Percentiles rank a stretch among this genome's conserved stretches.
Conservation (phyloP, 495 filamentous ascomycete genomes). For the Bryoglossum gracile region DNA sequence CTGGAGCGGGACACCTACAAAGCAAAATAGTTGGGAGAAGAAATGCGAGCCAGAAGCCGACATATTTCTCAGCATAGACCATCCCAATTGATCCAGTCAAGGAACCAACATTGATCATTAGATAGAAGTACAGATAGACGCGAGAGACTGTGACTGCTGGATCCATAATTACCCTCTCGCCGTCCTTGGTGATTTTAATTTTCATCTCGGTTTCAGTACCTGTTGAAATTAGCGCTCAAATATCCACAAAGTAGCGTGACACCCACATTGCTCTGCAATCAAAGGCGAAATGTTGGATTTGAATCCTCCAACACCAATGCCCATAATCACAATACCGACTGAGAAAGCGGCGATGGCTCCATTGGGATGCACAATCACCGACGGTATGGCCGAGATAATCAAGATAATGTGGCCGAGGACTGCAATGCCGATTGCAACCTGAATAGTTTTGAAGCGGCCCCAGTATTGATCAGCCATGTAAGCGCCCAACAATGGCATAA, state of each 20-base stretch:
- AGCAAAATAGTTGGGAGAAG: too few species aligned
- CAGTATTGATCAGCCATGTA: conserved; percentile 29
- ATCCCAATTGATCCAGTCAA: conserved; percentile 55
- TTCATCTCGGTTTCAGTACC: conserved; percentile 36
- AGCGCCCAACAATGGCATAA: neutral
- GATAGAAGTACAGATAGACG: conserved; percentile 58
- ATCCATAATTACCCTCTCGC: conserved; percentile 67
- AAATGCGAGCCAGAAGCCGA: conserved; percentile 63
- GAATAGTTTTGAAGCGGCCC: conserved; percentile 29
- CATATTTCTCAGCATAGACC: conserved; percentile 56
- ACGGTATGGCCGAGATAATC: conserved; percentile 43
- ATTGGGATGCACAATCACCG: conserved; percentile 36
- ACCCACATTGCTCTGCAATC: conserved; percentile 60
- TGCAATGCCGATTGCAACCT: conserved; percentile 29
- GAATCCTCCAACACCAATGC: conserved; percentile 32
- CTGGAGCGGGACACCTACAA: conserved; percentile 34
- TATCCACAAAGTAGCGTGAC: too few species aligned
- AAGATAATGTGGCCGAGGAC: conserved; percentile 43
- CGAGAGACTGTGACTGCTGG: conserved; percentile 63
- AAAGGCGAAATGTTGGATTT: conserved; percentile 56
- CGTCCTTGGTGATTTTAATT: conserved; percentile 54
- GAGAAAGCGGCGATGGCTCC: conserved; percentile 37
- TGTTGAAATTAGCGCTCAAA: too few species aligned
- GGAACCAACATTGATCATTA: conserved; percentile 65
- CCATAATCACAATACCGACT: conserved; percentile 37